Evolutionary conservation across 1,284 basidiomycete species (phyloP).

Genomic region (Fistulina hepatica): DNA sequence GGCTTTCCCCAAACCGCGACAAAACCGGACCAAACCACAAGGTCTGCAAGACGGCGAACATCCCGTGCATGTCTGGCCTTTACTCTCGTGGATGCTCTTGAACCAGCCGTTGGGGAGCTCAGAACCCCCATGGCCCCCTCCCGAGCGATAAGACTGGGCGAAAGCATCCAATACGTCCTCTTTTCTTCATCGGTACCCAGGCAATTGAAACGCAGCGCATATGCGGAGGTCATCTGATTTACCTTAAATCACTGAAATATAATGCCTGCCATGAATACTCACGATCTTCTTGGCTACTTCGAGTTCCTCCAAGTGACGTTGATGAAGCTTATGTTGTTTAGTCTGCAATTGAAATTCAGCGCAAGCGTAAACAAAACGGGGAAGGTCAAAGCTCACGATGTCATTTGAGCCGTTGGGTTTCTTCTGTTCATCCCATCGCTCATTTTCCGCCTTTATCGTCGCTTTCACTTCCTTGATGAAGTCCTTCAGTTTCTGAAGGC

Average conservation of each 20-base stretch:
- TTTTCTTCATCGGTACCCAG: conserved; percentile 43
- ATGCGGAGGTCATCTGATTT: conserved; percentile 20
- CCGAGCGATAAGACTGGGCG: conserved; percentile 36
- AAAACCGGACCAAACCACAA: conserved; percentile 74
- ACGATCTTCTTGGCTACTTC: conserved; percentile 31
- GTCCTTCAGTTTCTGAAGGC: conserved; percentile 42
- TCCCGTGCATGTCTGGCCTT: conserved; percentile 34
- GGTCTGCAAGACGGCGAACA: conserved; percentile 34
- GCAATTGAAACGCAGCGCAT: conserved; percentile 32
- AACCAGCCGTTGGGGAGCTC: no score
- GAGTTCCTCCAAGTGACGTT: conserved; percentile 26
- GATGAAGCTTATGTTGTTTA: conserved; percentile 27
- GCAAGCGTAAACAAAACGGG: conserved; percentile 1
- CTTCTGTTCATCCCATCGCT: conserved; percentile 32
- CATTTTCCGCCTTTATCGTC: conserved; percentile 33
- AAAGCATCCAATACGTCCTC: conserved; percentile 42
- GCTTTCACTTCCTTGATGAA: conserved; percentile 38
- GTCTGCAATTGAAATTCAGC: conserved; percentile 17
- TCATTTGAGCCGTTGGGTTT: conserved; percentile 20
- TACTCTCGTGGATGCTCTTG: conserved; percentile 9
- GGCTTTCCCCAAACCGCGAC: conserved; percentile 54
- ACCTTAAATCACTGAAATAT: background rate
- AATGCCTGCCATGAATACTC: conserved; percentile 9
- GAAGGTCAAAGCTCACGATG: conserved; percentile 19
- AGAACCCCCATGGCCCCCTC: conserved; percentile 36